Conservation (phyloP, 169 alveolate species). For the Plasmodium falciparum region DNA sequence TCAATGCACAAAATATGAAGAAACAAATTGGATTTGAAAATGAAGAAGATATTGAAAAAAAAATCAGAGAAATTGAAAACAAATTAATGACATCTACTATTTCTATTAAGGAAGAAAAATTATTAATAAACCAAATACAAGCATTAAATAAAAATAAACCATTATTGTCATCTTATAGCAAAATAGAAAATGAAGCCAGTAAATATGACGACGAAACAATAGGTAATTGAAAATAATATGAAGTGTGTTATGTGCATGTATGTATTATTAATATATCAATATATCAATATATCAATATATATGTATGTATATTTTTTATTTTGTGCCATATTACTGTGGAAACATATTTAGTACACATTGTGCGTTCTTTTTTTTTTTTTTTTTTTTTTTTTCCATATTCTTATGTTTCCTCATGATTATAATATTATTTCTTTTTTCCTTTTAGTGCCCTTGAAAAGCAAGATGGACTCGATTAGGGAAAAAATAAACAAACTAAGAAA, state of each 20-base stretch:
- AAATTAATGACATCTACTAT: slow-evolving; percentile 85
- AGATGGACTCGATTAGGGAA: slow-evolving; percentile 62
- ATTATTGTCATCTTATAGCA: slow-evolving; percentile 78
- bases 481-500: slow-evolving; percentile 54
- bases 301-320: too few relatives aligned
- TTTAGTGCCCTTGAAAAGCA: slow-evolving; percentile 38
- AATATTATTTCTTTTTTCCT: neutral
- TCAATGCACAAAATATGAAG: slow-evolving; percentile 80
- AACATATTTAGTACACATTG: neutral
- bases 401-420: neutral
- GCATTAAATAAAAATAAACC: slow-evolving; percentile 82
- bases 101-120: slow-evolving; percentile 86
- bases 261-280: neutral
- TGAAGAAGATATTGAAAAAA: slow-evolving; percentile 84
- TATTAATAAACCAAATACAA: slow-evolving; percentile 82
- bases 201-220: slow-evolving; percentile 76
- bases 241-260: neutral
- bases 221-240: slow-evolving; percentile 13
- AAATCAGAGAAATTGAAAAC: slow-evolving; percentile 82
- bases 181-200: slow-evolving; percentile 79
- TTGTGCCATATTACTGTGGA: neutral
- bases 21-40: slow-evolving; percentile 82
- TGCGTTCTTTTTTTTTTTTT: too few relatives aligned
- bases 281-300: neutral
- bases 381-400: too few relatives aligned